phyloP scores from a whole-genome alignment of 2,329 filamentous ascomycete species.

The Simplicillium sp. region DNA sequence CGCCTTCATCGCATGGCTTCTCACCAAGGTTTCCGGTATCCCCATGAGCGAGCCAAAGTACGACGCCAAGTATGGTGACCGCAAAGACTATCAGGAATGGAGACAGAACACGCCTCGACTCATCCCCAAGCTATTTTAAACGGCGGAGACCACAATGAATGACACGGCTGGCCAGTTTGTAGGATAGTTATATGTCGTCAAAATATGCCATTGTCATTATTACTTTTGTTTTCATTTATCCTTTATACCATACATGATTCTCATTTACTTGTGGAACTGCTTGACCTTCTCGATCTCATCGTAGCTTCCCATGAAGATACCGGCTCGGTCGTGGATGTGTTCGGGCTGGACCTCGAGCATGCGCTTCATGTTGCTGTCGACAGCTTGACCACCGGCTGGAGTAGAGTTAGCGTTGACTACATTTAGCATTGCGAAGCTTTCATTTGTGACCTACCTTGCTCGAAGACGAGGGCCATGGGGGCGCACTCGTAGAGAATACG shows the following conservation, averaged over 20 bases:
- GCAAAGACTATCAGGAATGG: conserved; percentile 59
- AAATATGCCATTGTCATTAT: too few species aligned
- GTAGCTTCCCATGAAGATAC: conserved; percentile 92
- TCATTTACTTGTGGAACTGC: conserved; percentile 46
- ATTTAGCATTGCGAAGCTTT: not conserved
- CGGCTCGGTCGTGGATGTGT: conserved; percentile 88
- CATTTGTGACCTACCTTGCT: conserved; percentile 64
- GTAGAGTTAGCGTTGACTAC: conserved; percentile 4
- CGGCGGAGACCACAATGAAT: not conserved
- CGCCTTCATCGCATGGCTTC: conserved; percentile 52
- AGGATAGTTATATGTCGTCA: too few species aligned
- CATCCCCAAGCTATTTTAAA: conserved; percentile 46
- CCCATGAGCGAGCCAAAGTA: conserved; percentile 62
- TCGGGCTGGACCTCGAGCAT: conserved; percentile 86
- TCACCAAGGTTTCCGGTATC: conserved; percentile 55
- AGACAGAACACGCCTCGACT: conserved; percentile 57
- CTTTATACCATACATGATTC: not conserved
- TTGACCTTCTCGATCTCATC: conserved; percentile 97
- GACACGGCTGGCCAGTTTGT: not conserved
- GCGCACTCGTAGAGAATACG: conserved; percentile 97
- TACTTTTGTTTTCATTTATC: not conserved
- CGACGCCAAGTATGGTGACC: conserved; percentile 51
- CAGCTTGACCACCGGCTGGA: conserved; percentile 78
- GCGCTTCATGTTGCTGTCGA: conserved; percentile 83
- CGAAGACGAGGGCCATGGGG: conserved; percentile 97